Evolutionary conservation across 306 rosid species (phyloP).

Genomic region (Corylus avellana): DNA sequence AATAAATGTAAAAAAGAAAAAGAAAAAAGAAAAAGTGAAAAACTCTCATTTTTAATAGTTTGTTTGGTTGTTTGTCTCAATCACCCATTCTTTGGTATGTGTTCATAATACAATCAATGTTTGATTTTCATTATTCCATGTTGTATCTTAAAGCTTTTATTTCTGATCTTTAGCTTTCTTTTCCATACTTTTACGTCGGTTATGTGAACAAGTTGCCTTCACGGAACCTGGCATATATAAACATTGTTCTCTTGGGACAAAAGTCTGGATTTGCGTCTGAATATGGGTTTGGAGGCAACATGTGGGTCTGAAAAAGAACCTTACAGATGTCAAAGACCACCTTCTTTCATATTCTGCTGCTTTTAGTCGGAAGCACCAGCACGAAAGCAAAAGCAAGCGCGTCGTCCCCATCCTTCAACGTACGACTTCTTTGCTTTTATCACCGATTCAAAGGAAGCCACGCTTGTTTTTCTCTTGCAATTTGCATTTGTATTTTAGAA

Average conservation of each 20-base stretch:
- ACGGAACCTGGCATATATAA: not conserved
- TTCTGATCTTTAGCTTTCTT: too few relatives aligned
- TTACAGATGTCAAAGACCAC: not conserved
- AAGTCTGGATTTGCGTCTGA: not conserved
- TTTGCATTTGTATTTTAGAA: not conserved
- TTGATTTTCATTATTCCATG: not conserved
- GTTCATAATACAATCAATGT: not conserved
- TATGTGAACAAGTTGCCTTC: too few relatives aligned
- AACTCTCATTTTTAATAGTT: not conserved
- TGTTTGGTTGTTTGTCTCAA: not conserved
- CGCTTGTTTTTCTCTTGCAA: not conserved
- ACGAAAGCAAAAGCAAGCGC: not conserved
- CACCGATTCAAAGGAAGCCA: not conserved
- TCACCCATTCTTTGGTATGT: too few relatives aligned
- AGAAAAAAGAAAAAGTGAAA: not conserved
- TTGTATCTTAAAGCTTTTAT: not conserved
- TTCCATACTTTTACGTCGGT: too few relatives aligned
- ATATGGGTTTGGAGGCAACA: not conserved
- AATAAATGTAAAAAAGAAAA: not conserved
- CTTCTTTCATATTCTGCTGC: not conserved
- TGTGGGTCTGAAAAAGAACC: not conserved
- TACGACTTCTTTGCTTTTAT: not conserved
- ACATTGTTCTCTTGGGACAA: not conserved
- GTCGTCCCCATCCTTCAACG: not conserved
- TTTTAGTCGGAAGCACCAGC: not conserved